Conservation (phyloP, 257 asterid genomes). For the Asclepias syriaca region DNA sequence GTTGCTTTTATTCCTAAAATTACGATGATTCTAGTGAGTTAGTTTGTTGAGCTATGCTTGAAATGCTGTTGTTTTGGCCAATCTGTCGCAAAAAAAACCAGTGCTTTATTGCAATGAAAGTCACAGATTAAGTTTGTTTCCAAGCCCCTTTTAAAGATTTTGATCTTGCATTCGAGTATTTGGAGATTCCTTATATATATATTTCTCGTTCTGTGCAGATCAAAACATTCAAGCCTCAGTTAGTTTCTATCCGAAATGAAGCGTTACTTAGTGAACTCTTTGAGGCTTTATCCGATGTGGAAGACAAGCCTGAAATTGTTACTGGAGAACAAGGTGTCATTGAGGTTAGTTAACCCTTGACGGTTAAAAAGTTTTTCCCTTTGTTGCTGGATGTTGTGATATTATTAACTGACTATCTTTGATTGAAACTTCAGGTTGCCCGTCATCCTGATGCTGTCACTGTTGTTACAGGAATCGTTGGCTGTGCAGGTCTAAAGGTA, state of each 20-base stretch:
- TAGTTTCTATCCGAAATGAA: slow-evolving; percentile 77
- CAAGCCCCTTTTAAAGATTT: background rate
- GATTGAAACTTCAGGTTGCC: slow-evolving; percentile 62
- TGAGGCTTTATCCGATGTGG: slow-evolving; percentile 78
- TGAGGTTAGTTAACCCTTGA: slow-evolving; percentile 53
- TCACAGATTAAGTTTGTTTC: background rate
- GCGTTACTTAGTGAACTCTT: slow-evolving; percentile 67
- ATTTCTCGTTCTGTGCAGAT: slow-evolving; percentile 46
- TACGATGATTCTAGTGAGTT: background rate
- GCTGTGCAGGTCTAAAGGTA: slow-evolving; percentile 98
- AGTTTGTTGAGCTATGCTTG: background rate
- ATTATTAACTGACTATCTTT: slow-evolving; percentile 11
- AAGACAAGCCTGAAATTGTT: slow-evolving; percentile 82
- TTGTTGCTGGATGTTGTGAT: background rate
- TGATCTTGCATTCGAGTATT: background rate
- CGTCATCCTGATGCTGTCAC: slow-evolving; percentile 95
- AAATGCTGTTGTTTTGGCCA: background rate
- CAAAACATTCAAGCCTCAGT: slow-evolving; percentile 73
- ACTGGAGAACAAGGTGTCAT: slow-evolving; percentile 90
- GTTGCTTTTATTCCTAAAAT: slow-evolving; percentile 3
- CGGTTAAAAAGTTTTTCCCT: slow-evolving; percentile 1
- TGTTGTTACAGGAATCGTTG: slow-evolving; percentile 96
- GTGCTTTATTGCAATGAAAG: background rate
- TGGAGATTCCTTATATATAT: background rate
- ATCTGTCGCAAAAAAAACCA: background rate